Base-by-base conservation (phyloP, 2,329 filamentous ascomycete genomes). In the Raffaelea deltoideospora region DNA sequence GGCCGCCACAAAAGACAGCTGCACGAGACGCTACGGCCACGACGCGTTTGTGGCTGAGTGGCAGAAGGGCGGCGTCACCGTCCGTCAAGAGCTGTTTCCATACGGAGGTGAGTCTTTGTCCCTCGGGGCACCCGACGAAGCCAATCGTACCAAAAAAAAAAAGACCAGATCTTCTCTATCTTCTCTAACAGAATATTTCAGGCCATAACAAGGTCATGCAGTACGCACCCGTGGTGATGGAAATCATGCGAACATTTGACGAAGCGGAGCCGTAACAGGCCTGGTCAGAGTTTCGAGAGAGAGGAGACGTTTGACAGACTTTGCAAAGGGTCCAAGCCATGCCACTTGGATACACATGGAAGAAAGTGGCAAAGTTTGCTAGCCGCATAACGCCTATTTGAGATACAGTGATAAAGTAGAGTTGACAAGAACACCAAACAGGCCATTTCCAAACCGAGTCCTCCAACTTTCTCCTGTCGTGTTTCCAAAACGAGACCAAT, bases 131-230 rank as follows among this genome's bases (percentile, higher is more conserved):
- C 8, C 8, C 8, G 23, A 26, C 8, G 23, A 26, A 8, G 23
- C 8, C 8, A 26, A 26, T 8, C 8, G 13, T 8, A 26, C 23
- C 8, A 26, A 26, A 26, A 26, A 26, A 26, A 8, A 13, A 26
- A 26, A 26, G 23, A 26, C 23, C 23, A 8, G 13, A 26, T n/a
- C n/a, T n/a, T n/a, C n/a, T n/a, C n/a, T n/a, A n/a, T n/a, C n/a
- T n/a, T n/a, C n/a, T n/a, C n/a, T n/a, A 26, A 26, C 23, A 26
- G 23, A 8, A 22, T 11, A 34, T 9, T 11, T 8, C 28, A 81
- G 77, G 74, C 6, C 81, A 87, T 51, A 85, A 84, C 50, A 61
- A 69, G 35, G 65, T 86, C 28, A 67, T 82, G 52, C 70, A 70
- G 7, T 79, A 72, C 49, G 66, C 75, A 1, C 67, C 75, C 4